phyloP scores from a whole-genome alignment of 2,329 filamentous ascomycete species.

The Curvularia sp. region DNA sequence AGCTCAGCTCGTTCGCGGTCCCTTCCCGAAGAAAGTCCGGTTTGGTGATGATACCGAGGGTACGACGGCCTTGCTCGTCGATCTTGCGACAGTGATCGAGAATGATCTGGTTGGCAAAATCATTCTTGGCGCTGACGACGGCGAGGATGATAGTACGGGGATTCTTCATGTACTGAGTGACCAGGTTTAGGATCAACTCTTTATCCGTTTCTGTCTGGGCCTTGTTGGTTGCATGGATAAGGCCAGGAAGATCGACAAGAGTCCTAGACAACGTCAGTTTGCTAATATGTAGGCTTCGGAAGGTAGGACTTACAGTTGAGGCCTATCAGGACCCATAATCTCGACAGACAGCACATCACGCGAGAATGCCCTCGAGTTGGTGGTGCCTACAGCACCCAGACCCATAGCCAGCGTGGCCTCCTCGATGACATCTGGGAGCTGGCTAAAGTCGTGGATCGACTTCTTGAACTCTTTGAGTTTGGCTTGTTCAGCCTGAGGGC shows the following conservation, averaged over 20 bases:
- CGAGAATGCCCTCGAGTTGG: conserved; percentile 45
- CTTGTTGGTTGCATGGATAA: conserved; percentile 49
- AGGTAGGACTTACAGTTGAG: conserved; percentile 32
- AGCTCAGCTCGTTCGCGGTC: conserved; percentile 54
- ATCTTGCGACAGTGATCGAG: conserved; percentile 57
- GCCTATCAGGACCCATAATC: conserved; percentile 50
- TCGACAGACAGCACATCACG: conserved; percentile 53
- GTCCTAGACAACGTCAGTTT: conserved; percentile 43
- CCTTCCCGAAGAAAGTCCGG: conserved; percentile 55
- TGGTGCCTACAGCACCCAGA: conserved; percentile 28
- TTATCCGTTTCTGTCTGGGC: conserved; percentile 32
- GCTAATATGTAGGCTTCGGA: conserved; percentile 22
- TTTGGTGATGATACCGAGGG: conserved; percentile 66
- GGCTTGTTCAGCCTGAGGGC: conserved; percentile 35
- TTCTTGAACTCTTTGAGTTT: conserved; percentile 49
- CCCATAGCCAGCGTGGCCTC: conserved; percentile 62
- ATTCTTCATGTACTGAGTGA: conserved; percentile 38
- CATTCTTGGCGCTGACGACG: conserved; percentile 49
- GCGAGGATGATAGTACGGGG: conserved; percentile 42
- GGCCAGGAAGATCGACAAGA: conserved; percentile 57
- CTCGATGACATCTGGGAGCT: conserved; percentile 59
- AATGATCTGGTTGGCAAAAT: conserved; percentile 65
- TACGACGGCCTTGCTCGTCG: conserved; percentile 57
- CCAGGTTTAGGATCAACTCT: conserved; percentile 32
- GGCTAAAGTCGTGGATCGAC: conserved; percentile 46